Base-by-base conservation (phyloP, 1,139 yeast genomes). In the Sporopachydermia cereana region DNA sequence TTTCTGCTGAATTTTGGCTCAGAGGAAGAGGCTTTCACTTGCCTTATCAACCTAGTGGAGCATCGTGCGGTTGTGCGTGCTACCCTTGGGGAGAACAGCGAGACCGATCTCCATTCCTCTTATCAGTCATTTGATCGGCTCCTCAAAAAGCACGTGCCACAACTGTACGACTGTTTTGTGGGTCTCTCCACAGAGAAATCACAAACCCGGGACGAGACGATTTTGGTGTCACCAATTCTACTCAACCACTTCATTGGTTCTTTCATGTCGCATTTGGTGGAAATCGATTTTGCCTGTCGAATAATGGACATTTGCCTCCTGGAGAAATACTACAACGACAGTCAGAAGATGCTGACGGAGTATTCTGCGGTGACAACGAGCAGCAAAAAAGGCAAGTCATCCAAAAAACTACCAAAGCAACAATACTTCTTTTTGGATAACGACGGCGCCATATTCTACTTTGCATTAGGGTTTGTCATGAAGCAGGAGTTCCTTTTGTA, bases 101-200 rank as follows among this genome's bases (percentile, higher is more conserved):
- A 57, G 44, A 52, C 48, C 55, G 58, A 53, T 25, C 62, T 48
- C 14, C 54, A 59, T 1, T 56, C 58, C 1, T 62, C 59, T 51
- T 63, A 62, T 51, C 57, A 63, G 14, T 68, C 77, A 22, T 77
- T 76, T 53, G 68, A 72, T 41, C 63, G 65, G 48, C 67, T 71
- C 22, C 64, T 80, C 45, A 61, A 67, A 34, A 58, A 63, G 36
- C 67, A 70, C 45, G 61, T 70, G 43, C 71, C 76, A 12, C 57
- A 68, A 30, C 58, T 81, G 34, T 67, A 65, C 46, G 60, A 68
- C 7, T 85, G 80, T 55, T 75, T 81, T 53, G 25, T 34, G 12
- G 25, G 41, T 7, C 30, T 27, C 30, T 14, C n/a, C n/a, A n/a
- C n/a, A n/a, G n/a, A n/a, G n/a, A n/a, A n/a, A n/a, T n/a, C n/a